Base-by-base conservation (phyloP, 177 flowering plant species). In the Vitis hybrid region DNA sequence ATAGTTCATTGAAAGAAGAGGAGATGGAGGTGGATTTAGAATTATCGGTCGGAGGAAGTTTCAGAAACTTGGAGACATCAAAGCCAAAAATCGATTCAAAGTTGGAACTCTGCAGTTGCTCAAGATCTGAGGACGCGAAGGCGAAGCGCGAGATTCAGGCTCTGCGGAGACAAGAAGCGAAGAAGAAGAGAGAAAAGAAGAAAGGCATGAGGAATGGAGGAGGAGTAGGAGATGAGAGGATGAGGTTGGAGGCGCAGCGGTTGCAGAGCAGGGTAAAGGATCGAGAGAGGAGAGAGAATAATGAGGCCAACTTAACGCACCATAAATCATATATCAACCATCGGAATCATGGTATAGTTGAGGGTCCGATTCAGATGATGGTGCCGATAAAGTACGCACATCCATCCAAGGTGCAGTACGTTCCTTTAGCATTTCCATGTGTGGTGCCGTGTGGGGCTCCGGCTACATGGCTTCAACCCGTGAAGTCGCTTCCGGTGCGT, bases 1-100 rank as follows among this genome's bases (percentile, higher is more conserved):
- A 48, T 56, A 11, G 11, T 4, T 75, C 9, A 6, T 21, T 49
- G 17, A 56, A 63, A 12, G 80, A 71, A 30, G 80, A 79, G 3
- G 84, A 77, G 68, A 21, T 80, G 9, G 90, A 82, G 77, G 72
- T 87, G 35, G 83, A 82, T 70, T 73, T 88, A 58, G 82, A 82
- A 12, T 69, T 88, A 9, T 83, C 88, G 1, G 79, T 86, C 10
- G 90, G 90, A 9, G 77, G 86, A 3, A 64, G 71, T 40, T 79
- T 78, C 59, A 68, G 35, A 49, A 76, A 64, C 52, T 40, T 69
- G 24, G 72, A 79, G 71, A 73, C 64, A 17, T 6, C 27, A 30
- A 64, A 72, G 27, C 61, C 62, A 27, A 66, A 27, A 11, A 54
- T 65, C 49, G 62, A 52, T 6, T 11, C 5, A 6, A 11, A 19